Base-by-base conservation (phyloP, 2,329 filamentous ascomycete genomes). In the Hortaea sp. region DNA sequence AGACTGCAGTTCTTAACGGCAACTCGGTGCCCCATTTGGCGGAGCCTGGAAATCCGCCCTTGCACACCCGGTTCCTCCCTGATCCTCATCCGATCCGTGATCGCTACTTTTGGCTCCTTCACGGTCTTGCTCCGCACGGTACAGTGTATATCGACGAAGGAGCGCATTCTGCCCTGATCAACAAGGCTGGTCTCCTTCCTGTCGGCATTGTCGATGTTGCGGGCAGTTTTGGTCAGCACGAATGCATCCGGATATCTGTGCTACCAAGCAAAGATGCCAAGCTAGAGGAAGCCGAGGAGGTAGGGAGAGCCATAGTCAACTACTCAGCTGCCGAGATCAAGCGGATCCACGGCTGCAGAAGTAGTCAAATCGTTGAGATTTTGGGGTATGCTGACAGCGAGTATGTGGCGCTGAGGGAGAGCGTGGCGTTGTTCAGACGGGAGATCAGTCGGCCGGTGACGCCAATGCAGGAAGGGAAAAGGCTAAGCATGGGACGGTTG, bases 101-200 rank as follows among this genome's bases (percentile, higher is more conserved):
- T 64, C 84, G 90, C 51, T 88, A 92, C 63, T 97, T 98, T 74
- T 98, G 92, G 92, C 82, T 98, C 42, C 76, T 97, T 0, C 88
- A 98, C 66, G 92, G 90, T 7, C 79, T 95, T 7, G 82, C 83
- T 27, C 88, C 92, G 0, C 89, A 94, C 59, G 92, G 92, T 10
- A 94, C 84, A 2, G 64, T 98, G 28, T 97, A 87, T 69, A 94
- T 98, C 57, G 92, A 98, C 69, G 71, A 79, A n/a, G 92, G 92
- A 38, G 90, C 90, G 3, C 82, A 88, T 67, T 73, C 76, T 31
- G 92, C 90, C 1, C 75, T 97, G 3, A 70, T 81, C 11, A 81
- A 82, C 61, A 94, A 94, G 69, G 88, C 89, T 0, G 87, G 88
- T 3, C 77, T 98, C 1, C 77, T 97, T 0, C 88, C 90, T 1